Evolutionary conservation across 2,329 filamentous ascomycete genomes (phyloP), one percentile per base, ranked within the genome.

Genomic region (Phaeomoniella chlamydospora): DNA sequence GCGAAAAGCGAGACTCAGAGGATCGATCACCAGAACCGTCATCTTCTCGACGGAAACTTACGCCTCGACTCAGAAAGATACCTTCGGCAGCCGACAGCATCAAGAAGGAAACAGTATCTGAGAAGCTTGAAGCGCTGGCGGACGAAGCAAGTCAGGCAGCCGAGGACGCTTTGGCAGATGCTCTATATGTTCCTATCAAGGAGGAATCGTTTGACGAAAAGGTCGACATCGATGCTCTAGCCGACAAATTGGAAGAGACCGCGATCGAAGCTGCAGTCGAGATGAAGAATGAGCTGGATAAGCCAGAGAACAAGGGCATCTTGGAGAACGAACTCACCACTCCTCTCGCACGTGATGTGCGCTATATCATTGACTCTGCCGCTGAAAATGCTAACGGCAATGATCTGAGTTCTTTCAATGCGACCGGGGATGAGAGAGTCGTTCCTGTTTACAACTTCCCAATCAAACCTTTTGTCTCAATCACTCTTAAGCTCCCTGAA

Each of bases 401-500:
- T 86, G 86, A 94, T 64, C 92, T 79, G 44, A 83, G 80, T 3
- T 84, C 87, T 49, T 73, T 73, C 37, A 76, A 79, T 43, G 79
- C 80, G 40, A 37, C 70, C 74, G 19, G 80, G 85, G 54, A 76
- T 80, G 45, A 75, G 77, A 39, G 68, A 32, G 68, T 76, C 16
- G 75, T 94, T 45, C 78, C 74, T 53, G 87, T 96, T 33, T 90
- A 83, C 64, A 93, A 93, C 57, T 94, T 98, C 56, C 90, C 90
- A 12, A 85, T 98, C 79, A 84, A 81, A 57, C 90, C 90, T 3
- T 98, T 92, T 69, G 87, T 93, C 45, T 81, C 87, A 14, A 90
- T 98, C 52, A 77, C 74, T 10, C 72, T 96, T 48, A 56, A 69
- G 50, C 53, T 58, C 59, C 66, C 74, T 53, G 63, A 72, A 44